phyloP scores from a whole-genome alignment of 352 stramenopile genomes.

The Aphanomyces euteiches region DNA sequence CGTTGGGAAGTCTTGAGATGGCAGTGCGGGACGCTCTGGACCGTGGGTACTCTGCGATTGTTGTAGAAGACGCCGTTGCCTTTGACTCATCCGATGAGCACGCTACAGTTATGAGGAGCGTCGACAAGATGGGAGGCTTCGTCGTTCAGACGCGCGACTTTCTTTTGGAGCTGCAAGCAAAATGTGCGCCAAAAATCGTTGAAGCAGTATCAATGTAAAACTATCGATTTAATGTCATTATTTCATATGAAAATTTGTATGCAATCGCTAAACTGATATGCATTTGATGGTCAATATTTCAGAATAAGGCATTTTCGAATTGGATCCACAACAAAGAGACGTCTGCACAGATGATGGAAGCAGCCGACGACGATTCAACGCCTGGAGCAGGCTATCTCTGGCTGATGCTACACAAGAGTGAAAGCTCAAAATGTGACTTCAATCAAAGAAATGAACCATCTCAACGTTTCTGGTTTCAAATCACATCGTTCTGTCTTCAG shows the following conservation, averaged over 20 bases:
- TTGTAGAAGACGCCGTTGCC: slow-evolving; percentile 69
- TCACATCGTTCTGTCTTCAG: slow-evolving; percentile 17
- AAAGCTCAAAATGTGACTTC: background rate
- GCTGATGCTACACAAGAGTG: background rate
- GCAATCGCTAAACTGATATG: too few relatives aligned
- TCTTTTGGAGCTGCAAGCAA: slow-evolving; percentile 28
- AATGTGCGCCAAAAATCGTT: background rate
- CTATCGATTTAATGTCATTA: background rate
- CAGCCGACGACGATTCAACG: slow-evolving; percentile 11
- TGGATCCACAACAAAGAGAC: background rate
- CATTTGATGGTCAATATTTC: too few relatives aligned
- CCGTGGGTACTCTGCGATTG: slow-evolving; percentile 81
- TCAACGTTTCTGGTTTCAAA: slow-evolving; percentile 14
- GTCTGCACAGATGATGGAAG: background rate
- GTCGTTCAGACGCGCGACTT: slow-evolving; percentile 30
- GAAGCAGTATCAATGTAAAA: slow-evolving; percentile 15
- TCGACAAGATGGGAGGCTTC: slow-evolving; percentile 32
- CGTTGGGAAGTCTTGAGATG: slow-evolving; percentile 72
- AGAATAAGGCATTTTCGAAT: too few relatives aligned
- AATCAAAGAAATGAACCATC: background rate
- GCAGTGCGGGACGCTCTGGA: slow-evolving; percentile 82
- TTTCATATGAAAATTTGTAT: too few relatives aligned
- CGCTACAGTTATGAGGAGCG: slow-evolving; percentile 30
- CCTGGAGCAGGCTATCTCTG: slow-evolving; percentile 11
- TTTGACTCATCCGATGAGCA: slow-evolving; percentile 29